phyloP scores from a whole-genome alignment of 2,329 filamentous ascomycete genomes.

The Septoria linicola region DNA sequence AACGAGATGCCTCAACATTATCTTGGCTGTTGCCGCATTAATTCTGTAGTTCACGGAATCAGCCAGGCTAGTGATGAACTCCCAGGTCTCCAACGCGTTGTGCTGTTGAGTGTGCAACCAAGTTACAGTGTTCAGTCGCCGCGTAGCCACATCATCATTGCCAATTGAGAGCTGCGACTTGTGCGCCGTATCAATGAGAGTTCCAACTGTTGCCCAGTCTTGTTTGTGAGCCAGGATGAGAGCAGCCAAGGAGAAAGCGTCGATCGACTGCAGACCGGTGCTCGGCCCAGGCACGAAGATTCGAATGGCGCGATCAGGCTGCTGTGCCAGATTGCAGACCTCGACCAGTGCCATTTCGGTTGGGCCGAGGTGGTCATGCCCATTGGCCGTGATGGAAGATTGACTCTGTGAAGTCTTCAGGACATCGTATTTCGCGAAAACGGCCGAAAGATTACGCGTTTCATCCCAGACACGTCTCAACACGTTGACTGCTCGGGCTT shows the following conservation, averaged over 20 bases:
- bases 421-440: constrained; percentile 1
- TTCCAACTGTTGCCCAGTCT: constrained; percentile 15
- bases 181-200: constrained; percentile 1
- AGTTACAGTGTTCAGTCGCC: constrained; percentile 27
- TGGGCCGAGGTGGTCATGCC: neutral
- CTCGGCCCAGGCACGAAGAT: constrained; percentile 3
- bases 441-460: constrained; percentile 13
- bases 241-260: constrained; percentile 17
- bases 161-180: neutral
- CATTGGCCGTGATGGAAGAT: neutral
- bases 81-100: constrained; percentile 28
- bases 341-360: constrained; percentile 17
- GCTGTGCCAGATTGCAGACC: constrained; percentile 15
- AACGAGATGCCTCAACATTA: constrained; percentile 30
- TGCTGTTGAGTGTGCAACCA: constrained; percentile 24
- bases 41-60: constrained; percentile 28
- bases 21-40: constrained; percentile 27
- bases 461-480: constrained; percentile 16
- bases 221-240: constrained; percentile 14
- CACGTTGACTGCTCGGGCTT: neutral
- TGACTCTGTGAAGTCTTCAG: neutral
- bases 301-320: constrained; percentile 13
- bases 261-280: neutral
- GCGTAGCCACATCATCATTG: neutral
- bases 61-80: constrained; percentile 29